Evolutionary conservation across 2,329 filamentous ascomycete species (phyloP).

Genomic region (Pseudodiploospora longispora): DNA sequence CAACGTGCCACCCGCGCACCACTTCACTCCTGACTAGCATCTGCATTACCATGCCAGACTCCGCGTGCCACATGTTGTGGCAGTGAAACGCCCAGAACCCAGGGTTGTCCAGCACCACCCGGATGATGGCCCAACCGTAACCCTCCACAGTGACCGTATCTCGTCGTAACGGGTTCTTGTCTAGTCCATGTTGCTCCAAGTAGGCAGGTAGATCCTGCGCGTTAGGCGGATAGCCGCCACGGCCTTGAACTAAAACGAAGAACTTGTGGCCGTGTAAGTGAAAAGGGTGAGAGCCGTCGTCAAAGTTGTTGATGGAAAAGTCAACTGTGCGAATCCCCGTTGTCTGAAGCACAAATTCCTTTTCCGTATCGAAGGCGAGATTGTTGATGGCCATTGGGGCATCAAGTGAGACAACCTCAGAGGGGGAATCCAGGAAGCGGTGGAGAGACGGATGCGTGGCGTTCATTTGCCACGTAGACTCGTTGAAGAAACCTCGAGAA

Average conservation of each 20-base stretch:
- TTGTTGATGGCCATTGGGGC: constrained; percentile 20
- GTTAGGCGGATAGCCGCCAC: constrained; percentile 26
- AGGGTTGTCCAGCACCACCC: constrained; percentile 49
- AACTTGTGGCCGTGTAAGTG: constrained; percentile 56
- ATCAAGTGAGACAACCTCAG: constrained; percentile 9
- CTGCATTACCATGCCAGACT: constrained; percentile 53
- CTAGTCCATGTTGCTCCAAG: constrained; percentile 14
- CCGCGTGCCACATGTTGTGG: constrained; percentile 51
- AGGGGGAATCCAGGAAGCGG: constrained; percentile 21
- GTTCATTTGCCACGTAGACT: constrained; percentile 38
- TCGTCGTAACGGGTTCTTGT: constrained; percentile 26
- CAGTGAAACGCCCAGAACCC: constrained; percentile 53
- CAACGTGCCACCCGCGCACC: constrained; percentile 18
- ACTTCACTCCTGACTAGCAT: constrained; percentile 31
- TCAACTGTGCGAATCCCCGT: constrained; percentile 45
- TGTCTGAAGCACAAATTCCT: constrained; percentile 40
- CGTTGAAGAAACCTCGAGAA: constrained; percentile 47
- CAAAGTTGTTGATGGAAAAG: constrained; percentile 51
- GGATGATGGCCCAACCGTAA: constrained; percentile 46
- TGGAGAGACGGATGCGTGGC: constrained; percentile 27
- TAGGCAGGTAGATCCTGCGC: constrained; percentile 16
- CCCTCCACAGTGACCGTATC: constrained; percentile 43
- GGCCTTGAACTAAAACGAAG: constrained; percentile 33
- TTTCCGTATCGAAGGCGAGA: constrained; percentile 17
- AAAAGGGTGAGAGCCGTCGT: constrained; percentile 37